Conservation (phyloP, 495 filamentous ascomycete species). For the Cryomyces minteri region DNA sequence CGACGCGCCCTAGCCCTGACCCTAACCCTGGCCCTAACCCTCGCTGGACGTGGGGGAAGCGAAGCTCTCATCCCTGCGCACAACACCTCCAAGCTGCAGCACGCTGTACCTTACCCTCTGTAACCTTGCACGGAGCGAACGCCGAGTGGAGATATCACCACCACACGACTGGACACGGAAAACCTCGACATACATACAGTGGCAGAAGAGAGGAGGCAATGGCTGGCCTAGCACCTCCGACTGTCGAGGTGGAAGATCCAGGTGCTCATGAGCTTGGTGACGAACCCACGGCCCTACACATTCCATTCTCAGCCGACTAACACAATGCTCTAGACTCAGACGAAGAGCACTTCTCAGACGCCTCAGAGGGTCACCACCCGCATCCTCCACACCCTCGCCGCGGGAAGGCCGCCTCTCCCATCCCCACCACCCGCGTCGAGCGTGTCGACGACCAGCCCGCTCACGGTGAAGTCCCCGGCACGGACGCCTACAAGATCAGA, state of each 20-base stretch:
- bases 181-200: no score
- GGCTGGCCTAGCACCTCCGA: constrained; percentile 12
- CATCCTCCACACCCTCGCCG: constrained; percentile 5
- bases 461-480: constrained; percentile 46
- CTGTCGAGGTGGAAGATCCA: constrained; percentile 49
- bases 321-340: constrained; percentile 19
- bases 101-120: no score
- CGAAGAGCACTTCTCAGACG: constrained; percentile 84
- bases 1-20: no score
- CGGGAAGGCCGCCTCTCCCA: constrained; percentile 30
- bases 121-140: no score
- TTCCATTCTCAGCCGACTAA: constrained; percentile 15
- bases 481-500: constrained; percentile 36
- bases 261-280: constrained; percentile 72
- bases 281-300: background rate
- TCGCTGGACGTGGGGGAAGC: no score
- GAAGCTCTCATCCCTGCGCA: no score
- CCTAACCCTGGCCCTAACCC: no score
- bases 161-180: no score
- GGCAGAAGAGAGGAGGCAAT: background rate
- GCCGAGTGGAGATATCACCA: no score
- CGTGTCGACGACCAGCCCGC: constrained; percentile 32
- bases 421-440: constrained; percentile 44
- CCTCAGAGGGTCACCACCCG: constrained; percentile 42
- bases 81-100: no score